Conservation (phyloP, 495 filamentous ascomycete genomes). For the Neurospora sublineolata region DNA sequence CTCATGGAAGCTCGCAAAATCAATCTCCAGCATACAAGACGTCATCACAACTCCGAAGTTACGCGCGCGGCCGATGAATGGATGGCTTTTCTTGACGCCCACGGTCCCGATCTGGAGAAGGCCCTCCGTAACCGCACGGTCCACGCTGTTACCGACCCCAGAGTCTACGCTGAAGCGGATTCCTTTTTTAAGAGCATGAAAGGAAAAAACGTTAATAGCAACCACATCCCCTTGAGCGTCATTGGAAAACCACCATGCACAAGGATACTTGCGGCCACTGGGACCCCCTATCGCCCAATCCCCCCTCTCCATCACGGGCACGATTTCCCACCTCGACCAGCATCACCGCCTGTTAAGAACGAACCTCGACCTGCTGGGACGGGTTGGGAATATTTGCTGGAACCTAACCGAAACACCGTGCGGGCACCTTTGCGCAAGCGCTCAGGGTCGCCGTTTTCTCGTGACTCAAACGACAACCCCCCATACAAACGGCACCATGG, state of each 20-base stretch:
- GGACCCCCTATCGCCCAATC: neutral
- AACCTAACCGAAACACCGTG: neutral
- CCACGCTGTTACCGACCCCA: neutral
- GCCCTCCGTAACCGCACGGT: neutral
- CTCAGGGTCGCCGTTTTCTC: neutral
- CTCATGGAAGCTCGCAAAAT: slow-evolving; percentile 4
- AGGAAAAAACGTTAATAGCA: neutral
- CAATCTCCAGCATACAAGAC: neutral
- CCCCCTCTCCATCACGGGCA: neutral
- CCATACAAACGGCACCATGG: neutral
- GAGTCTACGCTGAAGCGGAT: neutral
- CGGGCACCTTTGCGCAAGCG: neutral
- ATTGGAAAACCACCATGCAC: neutral
- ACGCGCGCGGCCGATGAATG: slow-evolving; percentile 14
- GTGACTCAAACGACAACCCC: neutral
- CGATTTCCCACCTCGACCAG: neutral
- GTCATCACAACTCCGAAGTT: slow-evolving; percentile 5
- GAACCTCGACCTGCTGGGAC: neutral
- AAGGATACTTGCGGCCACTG: neutral
- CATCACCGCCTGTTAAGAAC: neutral
- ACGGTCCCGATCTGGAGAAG: neutral
- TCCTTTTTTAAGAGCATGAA: neutral
- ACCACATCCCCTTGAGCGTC: neutral
- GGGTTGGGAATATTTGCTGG: neutral
- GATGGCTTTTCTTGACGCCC: slow-evolving; percentile 13